Evolutionary conservation across 2,329 filamentous ascomycete species (phyloP).

Genomic region (Pseudocercospora musae): DNA sequence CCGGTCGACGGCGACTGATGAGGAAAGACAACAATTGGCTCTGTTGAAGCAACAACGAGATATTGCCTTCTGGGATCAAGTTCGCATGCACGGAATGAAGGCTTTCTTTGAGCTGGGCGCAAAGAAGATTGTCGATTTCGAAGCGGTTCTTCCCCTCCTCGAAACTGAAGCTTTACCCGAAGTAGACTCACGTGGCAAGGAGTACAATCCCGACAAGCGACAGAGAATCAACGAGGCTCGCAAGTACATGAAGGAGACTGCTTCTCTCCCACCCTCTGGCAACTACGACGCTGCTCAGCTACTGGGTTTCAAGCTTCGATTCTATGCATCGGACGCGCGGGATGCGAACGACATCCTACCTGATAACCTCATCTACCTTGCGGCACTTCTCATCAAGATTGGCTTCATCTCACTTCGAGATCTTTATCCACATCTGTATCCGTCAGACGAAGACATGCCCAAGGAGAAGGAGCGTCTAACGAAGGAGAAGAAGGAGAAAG

Average conservation of each 20-base stretch:
- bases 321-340: constrained; percentile 80
- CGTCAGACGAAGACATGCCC: constrained; percentile 79
- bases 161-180: constrained; percentile 31
- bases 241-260: constrained; percentile 77
- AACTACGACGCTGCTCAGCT: constrained; percentile 92
- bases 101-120: constrained; percentile 89
- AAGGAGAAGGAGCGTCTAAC: constrained; percentile 65
- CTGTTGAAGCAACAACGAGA: constrained; percentile 65
- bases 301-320: constrained; percentile 93
- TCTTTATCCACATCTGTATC: constrained; percentile 88
- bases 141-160: constrained; percentile 38
- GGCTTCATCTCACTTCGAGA: constrained; percentile 92
- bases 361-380: constrained; percentile 87
- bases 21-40: constrained; percentile 61
- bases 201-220: constrained; percentile 37
- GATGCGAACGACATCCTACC: constrained; percentile 74
- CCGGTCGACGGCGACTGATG: constrained; percentile 62
- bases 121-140: constrained; percentile 60
- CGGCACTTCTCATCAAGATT: constrained; percentile 90
- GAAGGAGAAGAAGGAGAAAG: constrained; percentile 75
- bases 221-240: constrained; percentile 56
- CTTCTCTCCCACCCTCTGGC: constrained; percentile 76
- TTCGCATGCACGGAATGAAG: constrained; percentile 70
- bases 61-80: constrained; percentile 72
- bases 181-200: constrained; percentile 37